Evolutionary conservation across 2,329 filamentous ascomycete species (phyloP), one percentile per base, ranked within the genome.

Genomic region (Sclerotiophoma versabilis): DNA sequence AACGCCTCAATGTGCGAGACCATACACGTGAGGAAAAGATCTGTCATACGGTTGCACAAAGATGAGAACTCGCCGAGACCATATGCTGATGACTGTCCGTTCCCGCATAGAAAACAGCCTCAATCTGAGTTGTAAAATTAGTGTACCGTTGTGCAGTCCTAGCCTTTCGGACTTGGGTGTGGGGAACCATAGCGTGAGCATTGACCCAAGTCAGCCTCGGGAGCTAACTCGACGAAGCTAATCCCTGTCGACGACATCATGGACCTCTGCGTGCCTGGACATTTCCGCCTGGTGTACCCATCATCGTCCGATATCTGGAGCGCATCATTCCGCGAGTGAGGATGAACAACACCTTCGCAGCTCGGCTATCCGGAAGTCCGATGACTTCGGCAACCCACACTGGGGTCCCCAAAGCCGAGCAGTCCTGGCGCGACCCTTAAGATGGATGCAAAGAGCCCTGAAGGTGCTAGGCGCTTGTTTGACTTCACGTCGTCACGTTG

Each of bases 161-260:
- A 58, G 60, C 60, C 29, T 25, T 57, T 57, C 62, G 62, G 68
- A 67, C 52, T 63, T 64, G 30, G n/a, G 34, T 53, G 65, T 66
- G 70, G 69, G 69, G 69, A 72, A 69, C 69, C 70, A 72, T 68
- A 60, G 57, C 56, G 60, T 49, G 22, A 36, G 25, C 25, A 15
- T 26, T 7, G 29, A 36, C 27, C 52, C 38, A 29, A 46, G 41
- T 42, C 27, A 42, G n/a, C n/a, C 50, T 56, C 37, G 52, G 56
- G 38, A 54, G 55, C 52, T 53, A 65, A 51, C 17, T 23, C 36
- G 17, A 14, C 34, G n/a, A 29, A 42, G 10, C 4, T 27, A 4
- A 54, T 27, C 25, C 38, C 44, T 56, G 51, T 59, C 57, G 41
- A 61, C 49, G 55, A 64, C 57, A 61, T 60, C 44, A 51, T 54